phyloP scores from a whole-genome alignment of 139 green algal genomes.

The Chlorella sp. region DNA sequence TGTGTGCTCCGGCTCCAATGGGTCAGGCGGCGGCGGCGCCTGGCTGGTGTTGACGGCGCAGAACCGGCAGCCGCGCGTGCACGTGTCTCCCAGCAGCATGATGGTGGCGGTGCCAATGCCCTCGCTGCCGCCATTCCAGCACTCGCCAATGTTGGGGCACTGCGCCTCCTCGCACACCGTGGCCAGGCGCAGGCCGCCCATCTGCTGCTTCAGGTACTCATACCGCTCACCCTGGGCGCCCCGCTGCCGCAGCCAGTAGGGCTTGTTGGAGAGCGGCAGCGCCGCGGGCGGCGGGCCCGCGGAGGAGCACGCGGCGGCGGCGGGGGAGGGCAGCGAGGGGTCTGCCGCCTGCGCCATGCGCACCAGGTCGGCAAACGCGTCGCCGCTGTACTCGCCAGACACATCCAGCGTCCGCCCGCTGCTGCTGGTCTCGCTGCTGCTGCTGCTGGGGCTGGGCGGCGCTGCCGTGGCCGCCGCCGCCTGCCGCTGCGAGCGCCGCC shows the following conservation, averaged over 20 bases:
- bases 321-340: conserved; percentile 63
- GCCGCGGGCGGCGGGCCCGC: conserved; percentile 12
- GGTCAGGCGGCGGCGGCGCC: conserved; percentile 72
- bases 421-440: not conserved
- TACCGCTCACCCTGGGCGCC: conserved; percentile 92
- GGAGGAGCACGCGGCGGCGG: not conserved
- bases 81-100: conserved; percentile 94
- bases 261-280: conserved; percentile 71
- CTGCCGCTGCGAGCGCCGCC: not conserved
- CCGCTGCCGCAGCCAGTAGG: conserved; percentile 93
- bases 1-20: conserved; percentile 80
- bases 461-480: not conserved
- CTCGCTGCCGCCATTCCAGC: conserved; percentile 82
- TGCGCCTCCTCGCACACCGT: conserved; percentile 96
- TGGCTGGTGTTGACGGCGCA: conserved; percentile 87
- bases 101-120: conserved; percentile 91
- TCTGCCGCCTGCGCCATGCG: conserved; percentile 76
- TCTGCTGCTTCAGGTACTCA: conserved; percentile 81
- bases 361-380: conserved; percentile 89
- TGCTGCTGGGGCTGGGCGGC: not conserved
- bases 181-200: conserved; percentile 94
- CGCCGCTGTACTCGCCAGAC: conserved; percentile 32
- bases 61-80: conserved; percentile 91
- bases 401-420: conserved; percentile 10
- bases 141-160: conserved; percentile 97